A percentile compares a stretch with the other conserved stretches of the same genome.
phyloP scores from a whole-genome alignment of 495 filamentous ascomycete species.

The Tuber calosporum region DNA sequence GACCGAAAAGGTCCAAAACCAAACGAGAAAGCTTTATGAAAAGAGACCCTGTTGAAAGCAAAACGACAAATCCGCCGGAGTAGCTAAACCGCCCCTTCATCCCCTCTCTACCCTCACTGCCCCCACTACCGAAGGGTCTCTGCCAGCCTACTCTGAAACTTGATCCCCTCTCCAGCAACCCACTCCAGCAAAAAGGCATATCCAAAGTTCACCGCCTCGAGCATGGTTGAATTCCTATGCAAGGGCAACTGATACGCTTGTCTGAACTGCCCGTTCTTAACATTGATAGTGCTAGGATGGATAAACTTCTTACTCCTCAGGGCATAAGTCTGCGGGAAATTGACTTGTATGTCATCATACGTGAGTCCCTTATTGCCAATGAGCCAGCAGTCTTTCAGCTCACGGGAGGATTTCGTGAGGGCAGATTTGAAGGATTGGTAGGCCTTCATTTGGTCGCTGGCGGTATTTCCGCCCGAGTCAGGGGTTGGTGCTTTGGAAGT shows the following conservation, averaged over 20 bases:
- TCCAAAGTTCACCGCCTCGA: constrained; percentile 40
- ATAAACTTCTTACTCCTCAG: constrained; percentile 27
- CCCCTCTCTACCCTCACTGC: not conserved
- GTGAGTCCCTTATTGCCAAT: constrained; percentile 36
- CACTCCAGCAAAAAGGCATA: constrained; percentile 36
- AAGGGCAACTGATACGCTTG: constrained; percentile 33
- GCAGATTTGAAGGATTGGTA: constrained; percentile 30
- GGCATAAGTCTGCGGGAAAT: constrained; percentile 31
- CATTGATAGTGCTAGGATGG: constrained; percentile 20
- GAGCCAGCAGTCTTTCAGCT: constrained; percentile 33
- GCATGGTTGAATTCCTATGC: constrained; percentile 38
- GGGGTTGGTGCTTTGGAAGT: constrained; percentile 39
- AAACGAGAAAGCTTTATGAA: not conserved
- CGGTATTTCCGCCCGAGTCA: constrained; percentile 28
- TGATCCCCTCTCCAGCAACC: constrained; percentile 29
- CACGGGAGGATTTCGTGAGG: constrained; percentile 29
- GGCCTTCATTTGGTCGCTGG: constrained; percentile 22
- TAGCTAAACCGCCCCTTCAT: not conserved
- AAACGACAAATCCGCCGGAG: not conserved
- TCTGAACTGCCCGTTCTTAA: constrained; percentile 34
- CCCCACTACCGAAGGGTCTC: constrained; percentile 2
- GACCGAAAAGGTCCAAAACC: not conserved
- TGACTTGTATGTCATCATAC: constrained; percentile 30
- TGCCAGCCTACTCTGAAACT: constrained; percentile 29
- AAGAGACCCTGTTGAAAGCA: not conserved